Conservation (phyloP, 2,329 filamentous ascomycete species). For the Hypoxylon sp. region DNA sequence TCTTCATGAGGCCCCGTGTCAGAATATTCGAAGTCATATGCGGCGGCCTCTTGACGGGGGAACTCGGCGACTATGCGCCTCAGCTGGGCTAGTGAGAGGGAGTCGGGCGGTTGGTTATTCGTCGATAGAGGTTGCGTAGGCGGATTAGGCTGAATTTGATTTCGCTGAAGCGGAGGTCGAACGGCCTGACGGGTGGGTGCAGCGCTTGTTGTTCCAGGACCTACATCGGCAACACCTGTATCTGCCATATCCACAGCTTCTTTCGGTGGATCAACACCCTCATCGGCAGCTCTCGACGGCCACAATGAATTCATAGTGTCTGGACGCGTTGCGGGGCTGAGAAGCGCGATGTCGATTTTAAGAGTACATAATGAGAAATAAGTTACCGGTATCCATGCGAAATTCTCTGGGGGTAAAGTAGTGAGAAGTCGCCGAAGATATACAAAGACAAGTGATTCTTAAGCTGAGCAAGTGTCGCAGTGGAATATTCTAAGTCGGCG, state of each 20-base stretch:
- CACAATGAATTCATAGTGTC: slow-evolving; percentile 63
- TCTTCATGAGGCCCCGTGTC: slow-evolving; percentile 83
- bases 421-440: slow-evolving; percentile 1
- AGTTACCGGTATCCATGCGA: slow-evolving; percentile 10
- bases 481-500: slow-evolving; percentile 13
- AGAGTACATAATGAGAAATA: slow-evolving; percentile 47
- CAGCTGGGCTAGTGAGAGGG: slow-evolving; percentile 81
- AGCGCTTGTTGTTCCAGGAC: slow-evolving; percentile 41
- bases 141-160: slow-evolving; percentile 51
- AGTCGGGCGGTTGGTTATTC: slow-evolving; percentile 69
- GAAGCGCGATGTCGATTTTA: slow-evolving; percentile 37
- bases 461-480: slow-evolving; percentile 1
- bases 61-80: slow-evolving; percentile 81
- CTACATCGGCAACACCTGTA: slow-evolving; percentile 53
- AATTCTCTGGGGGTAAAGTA: slow-evolving; percentile 8
- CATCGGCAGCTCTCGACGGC: slow-evolving; percentile 57
- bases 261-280: slow-evolving; percentile 52
- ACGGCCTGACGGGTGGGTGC: slow-evolving; percentile 40
- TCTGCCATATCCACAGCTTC: slow-evolving; percentile 53
- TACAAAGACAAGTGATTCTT: slow-evolving; percentile 13
- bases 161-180: slow-evolving; percentile 53
- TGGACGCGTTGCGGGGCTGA: slow-evolving; percentile 44
- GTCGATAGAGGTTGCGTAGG: slow-evolving; percentile 50
- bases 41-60: slow-evolving; percentile 75
- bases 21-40: slow-evolving; percentile 88